Evolutionary conservation across 129 eudicot species (phyloP).

Genomic region (Kitagawia praeruptora): DNA sequence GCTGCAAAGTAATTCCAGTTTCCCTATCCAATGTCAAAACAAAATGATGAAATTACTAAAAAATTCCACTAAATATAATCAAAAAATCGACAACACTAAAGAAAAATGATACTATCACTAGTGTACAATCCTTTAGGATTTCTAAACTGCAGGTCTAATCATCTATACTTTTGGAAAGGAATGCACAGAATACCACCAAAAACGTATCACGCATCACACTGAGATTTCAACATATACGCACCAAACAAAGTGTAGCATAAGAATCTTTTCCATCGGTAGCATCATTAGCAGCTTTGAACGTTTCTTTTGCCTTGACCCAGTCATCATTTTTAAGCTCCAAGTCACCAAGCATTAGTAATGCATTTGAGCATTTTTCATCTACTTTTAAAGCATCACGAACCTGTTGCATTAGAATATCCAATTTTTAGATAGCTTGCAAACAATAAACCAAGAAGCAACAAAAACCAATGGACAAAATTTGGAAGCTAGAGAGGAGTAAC

Average conservation of each 20-base stretch:
- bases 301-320: conserved; percentile 97
- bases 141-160: neutral
- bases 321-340: conserved; percentile 97
- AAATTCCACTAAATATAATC: conserved; percentile 4
- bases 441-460: neutral
- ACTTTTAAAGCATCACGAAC: conserved; percentile 77
- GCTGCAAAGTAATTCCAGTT: conserved; percentile 99
- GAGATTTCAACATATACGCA: conserved; percentile 14
- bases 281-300: conserved; percentile 88
- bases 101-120: neutral
- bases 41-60: conserved; percentile 12
- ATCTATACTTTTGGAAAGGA: neutral
- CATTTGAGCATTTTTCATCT: conserved; percentile 88
- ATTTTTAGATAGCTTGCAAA: conserved; percentile 6
- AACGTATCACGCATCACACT: neutral
- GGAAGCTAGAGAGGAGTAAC: conserved; percentile 13
- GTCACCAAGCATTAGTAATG: conserved; percentile 84
- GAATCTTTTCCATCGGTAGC: conserved; percentile 79
- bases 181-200: neutral
- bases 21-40: conserved; percentile 44
- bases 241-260: conserved; percentile 93
- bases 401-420: conserved; percentile 28
- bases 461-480: neutral
- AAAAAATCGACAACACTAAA: neutral
- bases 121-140: neutral